Base-by-base conservation (phyloP, 805 yeast species). In the Ogataea dorogensis region DNA sequence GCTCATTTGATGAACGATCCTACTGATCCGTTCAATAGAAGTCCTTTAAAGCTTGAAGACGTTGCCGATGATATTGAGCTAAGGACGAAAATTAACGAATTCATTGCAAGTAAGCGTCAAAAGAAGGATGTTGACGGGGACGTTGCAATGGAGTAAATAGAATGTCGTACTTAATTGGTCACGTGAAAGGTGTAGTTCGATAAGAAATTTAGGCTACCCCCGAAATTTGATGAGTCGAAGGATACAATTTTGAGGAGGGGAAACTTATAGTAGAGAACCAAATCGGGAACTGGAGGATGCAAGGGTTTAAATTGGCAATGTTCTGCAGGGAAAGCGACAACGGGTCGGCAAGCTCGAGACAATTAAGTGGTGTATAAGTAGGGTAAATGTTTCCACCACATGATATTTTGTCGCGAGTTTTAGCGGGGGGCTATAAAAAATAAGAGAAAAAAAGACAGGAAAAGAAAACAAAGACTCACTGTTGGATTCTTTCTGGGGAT, bases 11-110 rank as follows among this genome's bases (percentile, higher is more conserved):
- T 93, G 59, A 86, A 91, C 65, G 98, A 93, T 64, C 77, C 95
- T 1, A 93, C 96, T 0, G 99, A 93, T 66, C 99, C 99, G 13
- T 93, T 93, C 67, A 93, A 91, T 62, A 79, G 99, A 63, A 73
- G 79, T 67, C 98, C 98, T 5, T 68, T 93, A 51, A 86, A 77
- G 53, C 61, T 91, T 24, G 97, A 91, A 47, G 96, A 93, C 49
- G 95, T 89, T 17, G 61, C 73, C 15, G 95, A 93, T 13, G 81
- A 89, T 62, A 67, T 64, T 1, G 95, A 81, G 46, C 67, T 89
- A 56, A 80, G 71, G 53, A 53, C 59, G 28, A 73, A 72, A 54
- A 87, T 87, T 36, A 65, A 64, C 28, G 75, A 68, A 21, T 89
- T 79, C 59, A 79, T 73, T 47, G 49, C 39, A 29, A 60, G 65